Conservation (phyloP, 225 moss, liverwort and hornwort species). For the Pseudoscleropodium purum region DNA sequence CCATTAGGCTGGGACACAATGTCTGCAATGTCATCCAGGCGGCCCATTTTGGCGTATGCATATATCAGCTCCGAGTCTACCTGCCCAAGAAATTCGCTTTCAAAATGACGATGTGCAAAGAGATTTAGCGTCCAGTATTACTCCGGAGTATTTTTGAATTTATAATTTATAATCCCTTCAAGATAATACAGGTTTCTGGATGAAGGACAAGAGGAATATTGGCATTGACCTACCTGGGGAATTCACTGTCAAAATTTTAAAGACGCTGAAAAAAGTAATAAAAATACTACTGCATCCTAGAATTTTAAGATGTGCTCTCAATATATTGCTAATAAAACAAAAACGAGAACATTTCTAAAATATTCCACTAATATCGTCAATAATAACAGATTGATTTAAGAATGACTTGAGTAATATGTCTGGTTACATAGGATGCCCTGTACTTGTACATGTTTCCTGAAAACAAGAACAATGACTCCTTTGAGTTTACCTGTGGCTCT, state of each 20-base stretch:
- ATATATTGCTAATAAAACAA: neutral
- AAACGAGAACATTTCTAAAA: neutral
- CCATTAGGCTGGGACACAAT: constrained; percentile 40
- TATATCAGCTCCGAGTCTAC: constrained; percentile 56
- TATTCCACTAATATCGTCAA: neutral
- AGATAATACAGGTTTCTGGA: neutral
- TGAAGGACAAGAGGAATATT: neutral
- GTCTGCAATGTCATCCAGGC: constrained; percentile 27
- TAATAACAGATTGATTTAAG: neutral
- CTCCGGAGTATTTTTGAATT: no score
- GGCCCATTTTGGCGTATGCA: constrained; percentile 41
- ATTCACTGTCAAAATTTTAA: neutral
- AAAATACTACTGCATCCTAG: neutral
- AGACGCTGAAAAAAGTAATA: no score
- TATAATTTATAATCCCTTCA: no score
- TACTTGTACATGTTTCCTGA: neutral
- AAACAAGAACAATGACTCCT: neutral
- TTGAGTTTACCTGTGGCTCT: constrained; percentile 24
- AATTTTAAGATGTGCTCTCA: neutral
- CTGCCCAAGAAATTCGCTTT: neutral
- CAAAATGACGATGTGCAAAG: neutral
- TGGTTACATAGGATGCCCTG: neutral
- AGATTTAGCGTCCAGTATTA: neutral
- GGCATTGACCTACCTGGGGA: neutral
- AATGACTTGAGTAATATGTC: neutral